Base-by-base conservation (phyloP, 2,329 filamentous ascomycete species). In the Aspergillus versicolor region DNA sequence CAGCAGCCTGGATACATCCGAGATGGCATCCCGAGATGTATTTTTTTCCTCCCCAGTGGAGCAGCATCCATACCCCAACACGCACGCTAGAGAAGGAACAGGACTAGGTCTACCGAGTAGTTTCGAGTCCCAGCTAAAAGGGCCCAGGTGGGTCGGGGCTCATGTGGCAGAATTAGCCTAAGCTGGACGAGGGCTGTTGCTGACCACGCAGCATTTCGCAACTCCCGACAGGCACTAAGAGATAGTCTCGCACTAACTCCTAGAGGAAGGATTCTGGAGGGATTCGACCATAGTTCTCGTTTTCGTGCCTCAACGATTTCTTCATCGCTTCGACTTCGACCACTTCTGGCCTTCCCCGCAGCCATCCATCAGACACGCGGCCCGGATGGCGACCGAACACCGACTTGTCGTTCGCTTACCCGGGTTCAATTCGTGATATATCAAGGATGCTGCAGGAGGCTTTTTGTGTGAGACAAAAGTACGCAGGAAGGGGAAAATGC, bases 241-340 rank as follows among this genome's bases (percentile, higher is more conserved):
- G 27, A 30, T 30, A 30, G 27, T n/a, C 19, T 21, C 17, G 12
- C 12, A 44, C 61, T 61, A 64, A 62, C 62, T 55, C n/a, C 48
- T 38, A 56, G 55, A 61, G 63, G 63, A 65, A 65, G 59, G 61
- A 60, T 65, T 65, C 63, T 63, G 61, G 63, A 64, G 54, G 47
- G 42, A 30, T 21, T 44, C 17, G n/a, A 47, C 50, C 40, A 27
- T 32, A 19, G 30, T 17, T 44, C 40, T 38, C 24, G 51, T 53
- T 53, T 54, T 48, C 52, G 37, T 48, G 22, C n/a, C 40, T 37
- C 44, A 48, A 42, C 38, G 24, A 49, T 30, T 48, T 48, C 47
- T 48, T 52, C 50, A 48, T 47, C 50, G 40, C 19, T 51, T 40
- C 48, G 47, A 22, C 47, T 27, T 15, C 47, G 27, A 49, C 34